Percentiles rank a stretch among this genome's conserved stretches.
Conservation (phyloP, 2,329 filamentous ascomycete genomes). For the Colletotrichum salicis region DNA sequence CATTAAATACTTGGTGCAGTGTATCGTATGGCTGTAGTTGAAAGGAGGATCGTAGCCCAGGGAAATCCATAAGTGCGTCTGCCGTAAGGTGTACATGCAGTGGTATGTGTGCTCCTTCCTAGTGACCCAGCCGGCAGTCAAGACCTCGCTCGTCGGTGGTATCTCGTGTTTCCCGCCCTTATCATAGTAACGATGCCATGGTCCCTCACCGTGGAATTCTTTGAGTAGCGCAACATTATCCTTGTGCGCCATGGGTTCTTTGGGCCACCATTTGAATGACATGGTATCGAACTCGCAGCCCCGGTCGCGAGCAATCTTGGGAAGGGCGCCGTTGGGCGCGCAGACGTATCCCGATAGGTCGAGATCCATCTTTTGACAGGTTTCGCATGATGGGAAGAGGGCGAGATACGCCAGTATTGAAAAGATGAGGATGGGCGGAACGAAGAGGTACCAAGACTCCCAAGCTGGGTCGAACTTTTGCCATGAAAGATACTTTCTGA, state of each 20-base stretch:
- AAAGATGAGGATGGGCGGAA: constrained; percentile 6
- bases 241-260: constrained; percentile 1
- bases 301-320: constrained; percentile 19
- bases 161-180: constrained; percentile 27
- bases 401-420: constrained; percentile 5
- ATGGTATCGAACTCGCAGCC: constrained; percentile 31
- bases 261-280: constrained; percentile 25
- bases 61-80: constrained; percentile 17
- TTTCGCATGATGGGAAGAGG: constrained; percentile 24
- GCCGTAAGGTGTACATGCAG: constrained; percentile 22
- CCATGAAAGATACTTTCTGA: background rate
- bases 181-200: constrained; percentile 24
- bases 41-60: constrained; percentile 24
- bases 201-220: constrained; percentile 10
- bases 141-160: constrained; percentile 17
- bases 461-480: constrained; percentile 20
- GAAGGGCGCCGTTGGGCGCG: constrained; percentile 19
- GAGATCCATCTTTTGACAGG: constrained; percentile 5
- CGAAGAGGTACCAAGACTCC: constrained; percentile 23
- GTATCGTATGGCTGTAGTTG: constrained; percentile 20
- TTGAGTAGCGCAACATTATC: constrained; percentile 16
- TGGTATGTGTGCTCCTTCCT: constrained; percentile 25
- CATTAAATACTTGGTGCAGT: constrained; percentile 25
- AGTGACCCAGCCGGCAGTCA: constrained; percentile 9
- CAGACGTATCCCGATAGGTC: constrained; percentile 15